Conservation (phyloP, 139 green algal species). For the Chlorella sorokiniana region DNA sequence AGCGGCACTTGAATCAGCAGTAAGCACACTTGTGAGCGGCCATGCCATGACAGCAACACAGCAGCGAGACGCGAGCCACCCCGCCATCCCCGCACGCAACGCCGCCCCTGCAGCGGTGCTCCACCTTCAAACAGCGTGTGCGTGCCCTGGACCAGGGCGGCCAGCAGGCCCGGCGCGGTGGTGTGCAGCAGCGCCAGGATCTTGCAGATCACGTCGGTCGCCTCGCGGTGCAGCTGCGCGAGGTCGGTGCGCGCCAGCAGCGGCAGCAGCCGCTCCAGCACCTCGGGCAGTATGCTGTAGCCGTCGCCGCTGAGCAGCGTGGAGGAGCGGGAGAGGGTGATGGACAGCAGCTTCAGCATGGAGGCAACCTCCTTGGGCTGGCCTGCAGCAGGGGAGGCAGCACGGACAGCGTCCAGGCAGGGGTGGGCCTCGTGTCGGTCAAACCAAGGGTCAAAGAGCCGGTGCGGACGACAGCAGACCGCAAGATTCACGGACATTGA, state of each 20-base stretch:
- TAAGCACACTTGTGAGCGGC: not conserved
- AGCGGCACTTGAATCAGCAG: not conserved
- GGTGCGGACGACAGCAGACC: not conserved
- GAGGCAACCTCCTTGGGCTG: slow-evolving; percentile 32
- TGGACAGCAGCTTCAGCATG: slow-evolving; percentile 44
- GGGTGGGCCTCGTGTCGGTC: not conserved
- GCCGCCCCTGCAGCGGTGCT: not conserved
- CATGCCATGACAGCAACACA: not conserved
- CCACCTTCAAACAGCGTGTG: slow-evolving; percentile 17
- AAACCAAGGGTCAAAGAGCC: not conserved
- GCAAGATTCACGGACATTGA: no score
- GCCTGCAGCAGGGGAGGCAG: not conserved
- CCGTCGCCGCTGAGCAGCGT: slow-evolving; percentile 25
- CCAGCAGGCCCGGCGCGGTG: not conserved
- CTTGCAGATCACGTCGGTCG: not conserved
- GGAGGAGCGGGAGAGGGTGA: slow-evolving; percentile 20
- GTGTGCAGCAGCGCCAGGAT: slow-evolving; percentile 22
- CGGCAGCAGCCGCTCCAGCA: slow-evolving; percentile 46
- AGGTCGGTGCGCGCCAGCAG: slow-evolving; percentile 24
- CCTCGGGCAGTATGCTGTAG: slow-evolving; percentile 18
- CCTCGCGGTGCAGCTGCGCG: not conserved
- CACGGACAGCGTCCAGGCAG: not conserved
- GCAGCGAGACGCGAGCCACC: no score
- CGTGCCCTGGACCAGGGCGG: not conserved
- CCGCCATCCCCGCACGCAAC: not conserved